Base-by-base conservation (phyloP, 163 green algal species). In the Scenedesmus sp. region DNA sequence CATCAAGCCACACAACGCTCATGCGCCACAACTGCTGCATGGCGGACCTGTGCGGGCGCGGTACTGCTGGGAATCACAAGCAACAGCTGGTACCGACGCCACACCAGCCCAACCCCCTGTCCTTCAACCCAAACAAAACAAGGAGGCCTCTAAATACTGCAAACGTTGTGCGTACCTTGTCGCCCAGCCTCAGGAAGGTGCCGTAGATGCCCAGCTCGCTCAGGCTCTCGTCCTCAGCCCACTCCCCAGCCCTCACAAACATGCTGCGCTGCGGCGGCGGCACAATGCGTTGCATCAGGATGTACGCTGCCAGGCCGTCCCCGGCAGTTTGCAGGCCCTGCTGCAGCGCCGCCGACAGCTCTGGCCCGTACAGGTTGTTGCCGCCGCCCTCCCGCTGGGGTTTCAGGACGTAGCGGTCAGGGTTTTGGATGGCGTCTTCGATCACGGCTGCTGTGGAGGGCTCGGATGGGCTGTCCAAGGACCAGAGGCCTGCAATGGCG, bases 231-330 rank as follows among this genome's bases (percentile, higher is more conserved):
- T 93, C 94, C 84, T 96, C 79, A 0, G 61, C 30, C 43, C 94
- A 94, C 43, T 90, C 18, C 0, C 97, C 97, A 5, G 94, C 89
- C 9, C 97, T 92, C 42, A 99, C 91, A 93, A 99, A 95, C 35
- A 96, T 70, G 10, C 56, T 92, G 73, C 89, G 92, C 84, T 96
- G 89, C 0, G 93, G 72, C 3, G 97, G 96, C 46, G 98, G 97
- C 85, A 95, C 88, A 88, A 99, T 99, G 82, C 98, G 95, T 94
- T 99, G 96, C 98, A 99, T 99, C 15, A 99, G 94, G 83, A 99
- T 99, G 93, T 97, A 99, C n/a, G 96, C 97, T 13, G 94, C 95
- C 35, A 99, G 92, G 18, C 94, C 94, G 68, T 94, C 51, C 22
- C 93, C 94, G 24, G 85, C 90, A 35, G 70, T 72, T 5, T 33